These are phyloP conservation scores for Diaporthe amygdali DNA, from an alignment of 2,329 filamentous ascomycete genomes.

Conservation along the genomic window DNA sequence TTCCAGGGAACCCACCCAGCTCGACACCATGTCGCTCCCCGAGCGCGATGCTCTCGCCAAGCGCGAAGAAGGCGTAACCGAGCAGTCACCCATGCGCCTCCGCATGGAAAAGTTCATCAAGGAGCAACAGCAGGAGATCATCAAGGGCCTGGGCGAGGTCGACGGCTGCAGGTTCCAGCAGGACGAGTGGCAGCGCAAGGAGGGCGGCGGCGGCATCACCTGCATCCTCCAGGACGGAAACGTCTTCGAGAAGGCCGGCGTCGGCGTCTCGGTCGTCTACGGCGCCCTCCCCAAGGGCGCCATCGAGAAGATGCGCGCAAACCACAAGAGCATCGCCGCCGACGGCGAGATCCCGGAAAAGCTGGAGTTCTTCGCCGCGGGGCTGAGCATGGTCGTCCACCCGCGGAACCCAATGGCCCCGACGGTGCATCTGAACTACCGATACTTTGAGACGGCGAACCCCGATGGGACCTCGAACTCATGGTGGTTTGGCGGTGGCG, in stretches of 20 bases:
- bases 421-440: constrained; percentile 97
- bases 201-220: constrained; percentile 91
- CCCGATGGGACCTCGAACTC: constrained; percentile 80
- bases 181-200: constrained; percentile 86
- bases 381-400: constrained; percentile 90
- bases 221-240: constrained; percentile 96
- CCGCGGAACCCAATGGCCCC: constrained; percentile 96
- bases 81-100: constrained; percentile 90
- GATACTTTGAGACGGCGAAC: constrained; percentile 96
- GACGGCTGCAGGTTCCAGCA: constrained; percentile 82
- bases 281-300: constrained; percentile 85
- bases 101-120: constrained; percentile 98
- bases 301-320: constrained; percentile 90
- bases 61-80: constrained; percentile 75
- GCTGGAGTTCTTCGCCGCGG: constrained; percentile 93
- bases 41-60: constrained; percentile 84
- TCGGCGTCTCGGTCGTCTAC: constrained; percentile 95
- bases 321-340: constrained; percentile 88
- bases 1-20: constrained; percentile 45
- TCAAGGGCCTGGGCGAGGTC: constrained; percentile 79
- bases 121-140: constrained; percentile 87
- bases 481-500: constrained; percentile 98
- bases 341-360: constrained; percentile 69
- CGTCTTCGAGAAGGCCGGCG: constrained; percentile 96
- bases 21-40: constrained; percentile 75